phyloP scores from a whole-genome alignment of 2,329 filamentous ascomycete species.

The Botrytis porri region DNA sequence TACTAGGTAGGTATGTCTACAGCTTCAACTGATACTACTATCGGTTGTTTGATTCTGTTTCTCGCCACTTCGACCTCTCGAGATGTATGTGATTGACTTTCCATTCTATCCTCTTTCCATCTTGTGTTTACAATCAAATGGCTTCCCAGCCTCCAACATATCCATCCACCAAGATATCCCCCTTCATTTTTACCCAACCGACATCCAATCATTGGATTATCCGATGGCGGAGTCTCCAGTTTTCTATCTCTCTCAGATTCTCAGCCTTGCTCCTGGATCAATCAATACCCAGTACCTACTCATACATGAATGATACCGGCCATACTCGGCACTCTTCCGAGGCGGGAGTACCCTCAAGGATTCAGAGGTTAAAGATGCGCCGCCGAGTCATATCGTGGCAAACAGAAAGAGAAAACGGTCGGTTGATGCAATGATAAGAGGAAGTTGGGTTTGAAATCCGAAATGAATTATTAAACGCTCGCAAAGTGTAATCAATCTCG shows the following conservation, averaged over 20 bases:
- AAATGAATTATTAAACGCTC: background rate
- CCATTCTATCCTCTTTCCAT: background rate
- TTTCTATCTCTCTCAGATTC: background rate
- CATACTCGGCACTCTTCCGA: conserved; percentile 4
- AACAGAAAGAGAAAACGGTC: background rate
- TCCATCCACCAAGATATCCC: background rate
- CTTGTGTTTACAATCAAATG: background rate
- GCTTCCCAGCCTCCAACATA: conserved; percentile 12
- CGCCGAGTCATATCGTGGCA: background rate
- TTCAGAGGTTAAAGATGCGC: background rate
- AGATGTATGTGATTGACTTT: background rate
- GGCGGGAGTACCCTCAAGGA: conserved; percentile 6
- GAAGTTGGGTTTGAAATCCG: background rate
- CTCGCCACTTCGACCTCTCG: background rate
- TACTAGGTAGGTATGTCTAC: no score
- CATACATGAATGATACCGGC: no score
- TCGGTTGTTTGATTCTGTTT: background rate
- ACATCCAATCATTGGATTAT: conserved; percentile 12
- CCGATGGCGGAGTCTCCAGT: conserved; percentile 12
- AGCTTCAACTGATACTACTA: background rate
- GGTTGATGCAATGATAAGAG: conserved; percentile 6
- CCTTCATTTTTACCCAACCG: background rate
- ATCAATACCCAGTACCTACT: no score
- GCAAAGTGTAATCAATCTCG: conserved; percentile 3
- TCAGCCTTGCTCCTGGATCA: conserved; percentile 13